Conservation (phyloP, 768 basidiomycete species). For the Leccinum uliginosum region DNA sequence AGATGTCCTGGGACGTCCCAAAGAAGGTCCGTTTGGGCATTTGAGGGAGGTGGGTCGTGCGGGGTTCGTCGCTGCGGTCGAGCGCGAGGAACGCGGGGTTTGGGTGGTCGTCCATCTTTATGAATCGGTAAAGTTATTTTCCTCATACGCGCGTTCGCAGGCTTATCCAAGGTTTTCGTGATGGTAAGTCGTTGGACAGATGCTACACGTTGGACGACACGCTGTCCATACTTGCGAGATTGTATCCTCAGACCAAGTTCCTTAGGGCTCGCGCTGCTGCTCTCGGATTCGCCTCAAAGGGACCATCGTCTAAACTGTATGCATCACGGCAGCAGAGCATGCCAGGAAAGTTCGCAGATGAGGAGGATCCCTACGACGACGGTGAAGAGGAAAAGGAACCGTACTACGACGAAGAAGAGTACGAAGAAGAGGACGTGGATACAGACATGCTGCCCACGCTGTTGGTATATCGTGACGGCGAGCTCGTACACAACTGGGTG, state of each 20-base stretch:
- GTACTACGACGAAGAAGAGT: conserved; percentile 38
- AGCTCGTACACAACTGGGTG: conserved; percentile 87
- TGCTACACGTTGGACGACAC: conserved; percentile 69
- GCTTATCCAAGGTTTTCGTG: conserved; percentile 3
- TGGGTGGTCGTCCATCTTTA: conserved; percentile 89
- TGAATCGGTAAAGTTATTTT: conserved; percentile 54
- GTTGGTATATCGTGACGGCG: conserved; percentile 73
- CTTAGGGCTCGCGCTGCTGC: conserved; percentile 74
- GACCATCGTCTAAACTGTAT: conserved; percentile 15
- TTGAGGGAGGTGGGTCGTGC: conserved; percentile 73
- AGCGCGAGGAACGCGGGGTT: conserved; percentile 59
- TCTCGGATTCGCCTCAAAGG: conserved; percentile 61
- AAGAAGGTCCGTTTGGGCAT: conserved; percentile 67
- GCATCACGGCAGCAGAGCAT: conserved; percentile 10
- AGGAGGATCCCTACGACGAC: conserved; percentile 47
- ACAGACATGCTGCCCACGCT: conserved; percentile 77
- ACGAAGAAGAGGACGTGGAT: conserved; percentile 63
- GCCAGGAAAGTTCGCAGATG: conserved; percentile 29
- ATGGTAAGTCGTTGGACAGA: conserved; percentile 61
- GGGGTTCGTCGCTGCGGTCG: conserved; percentile 72
- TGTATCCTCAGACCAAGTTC: conserved; percentile 71
- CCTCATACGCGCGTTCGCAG: background rate
- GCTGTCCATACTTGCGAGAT: conserved; percentile 63
- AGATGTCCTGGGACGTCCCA: conserved; percentile 45
- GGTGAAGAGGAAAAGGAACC: conserved; percentile 27